phyloP scores from a whole-genome alignment of 805 yeast genomes.

The Pichia rugopelliculosa region DNA sequence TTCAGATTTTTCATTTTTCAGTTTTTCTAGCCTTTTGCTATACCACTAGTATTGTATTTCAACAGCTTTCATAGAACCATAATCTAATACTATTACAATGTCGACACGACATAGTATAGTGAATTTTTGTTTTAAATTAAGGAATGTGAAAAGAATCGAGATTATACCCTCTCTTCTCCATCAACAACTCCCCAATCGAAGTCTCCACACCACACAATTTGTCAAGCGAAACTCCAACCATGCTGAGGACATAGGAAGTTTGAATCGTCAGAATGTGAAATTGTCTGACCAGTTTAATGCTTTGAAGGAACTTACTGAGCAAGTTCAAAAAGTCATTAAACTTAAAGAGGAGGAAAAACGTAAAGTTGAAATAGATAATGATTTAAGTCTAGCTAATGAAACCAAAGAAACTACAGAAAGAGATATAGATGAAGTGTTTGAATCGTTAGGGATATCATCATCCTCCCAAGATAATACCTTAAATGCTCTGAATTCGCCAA shows the following conservation, averaged over 20 bases:
- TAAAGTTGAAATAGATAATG: constrained; percentile 15
- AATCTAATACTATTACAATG: not conserved
- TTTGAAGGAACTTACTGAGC: constrained; percentile 27
- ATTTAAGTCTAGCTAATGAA: constrained; percentile 3
- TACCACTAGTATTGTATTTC: no score
- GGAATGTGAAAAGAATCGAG: not conserved
- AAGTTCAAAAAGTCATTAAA: constrained; percentile 19
- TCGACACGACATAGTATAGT: not conserved
- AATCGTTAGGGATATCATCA: constrained; percentile 14
- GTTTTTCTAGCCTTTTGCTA: no score
- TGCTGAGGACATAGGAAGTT: not conserved
- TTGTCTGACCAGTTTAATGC: constrained; percentile 22
- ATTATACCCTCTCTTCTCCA: not conserved
- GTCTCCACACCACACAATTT: not conserved
- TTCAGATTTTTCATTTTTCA: not conserved
- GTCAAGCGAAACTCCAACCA: not conserved
- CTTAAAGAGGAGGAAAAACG: constrained; percentile 16
- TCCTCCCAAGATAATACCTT: constrained; percentile 8
- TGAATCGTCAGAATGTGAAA: constrained; percentile 10
- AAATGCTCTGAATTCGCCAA: not conserved
- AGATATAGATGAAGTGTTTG: constrained; percentile 25
- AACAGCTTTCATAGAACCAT: not conserved
- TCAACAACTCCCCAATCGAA: not conserved
- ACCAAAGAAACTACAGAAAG: constrained; percentile 16
- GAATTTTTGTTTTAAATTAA: not conserved